phyloP scores from a whole-genome alignment of 2,329 filamentous ascomycete species.

The Xylariaceae sp. region DNA sequence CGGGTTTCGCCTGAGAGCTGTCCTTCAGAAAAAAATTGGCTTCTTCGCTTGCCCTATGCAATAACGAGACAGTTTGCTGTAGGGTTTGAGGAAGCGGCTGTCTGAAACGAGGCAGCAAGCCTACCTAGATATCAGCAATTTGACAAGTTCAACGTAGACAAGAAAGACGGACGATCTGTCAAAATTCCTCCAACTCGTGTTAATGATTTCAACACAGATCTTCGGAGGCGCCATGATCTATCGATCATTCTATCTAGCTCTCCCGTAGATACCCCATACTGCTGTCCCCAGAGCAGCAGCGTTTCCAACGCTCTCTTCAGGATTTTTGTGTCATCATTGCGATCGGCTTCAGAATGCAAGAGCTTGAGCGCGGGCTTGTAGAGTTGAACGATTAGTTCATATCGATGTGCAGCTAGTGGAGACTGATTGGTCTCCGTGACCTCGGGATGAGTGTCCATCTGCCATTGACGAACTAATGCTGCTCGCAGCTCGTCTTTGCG shows the following conservation, averaged over 20 bases:
- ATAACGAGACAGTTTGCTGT: background rate
- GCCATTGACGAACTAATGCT: background rate
- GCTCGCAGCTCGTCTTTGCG: too few relatives aligned
- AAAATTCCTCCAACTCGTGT: slow-evolving; percentile 1
- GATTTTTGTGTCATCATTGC: background rate
- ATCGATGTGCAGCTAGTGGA: background rate
- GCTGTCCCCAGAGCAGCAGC: slow-evolving; percentile 4
- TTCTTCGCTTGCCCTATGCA: slow-evolving; percentile 1
- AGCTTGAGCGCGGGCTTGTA: slow-evolving; percentile 1
- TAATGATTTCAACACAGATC: slow-evolving; percentile 1
- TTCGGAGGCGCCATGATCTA: slow-evolving; percentile 1
- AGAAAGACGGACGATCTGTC: slow-evolving; percentile 1
- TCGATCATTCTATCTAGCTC: slow-evolving; percentile 4
- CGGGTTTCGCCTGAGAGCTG: background rate
- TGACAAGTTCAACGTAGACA: background rate
- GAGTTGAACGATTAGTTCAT: slow-evolving; percentile 2
- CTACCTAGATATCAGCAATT: background rate
- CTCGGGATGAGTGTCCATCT: background rate
- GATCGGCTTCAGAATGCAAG: background rate
- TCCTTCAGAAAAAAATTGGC: background rate
- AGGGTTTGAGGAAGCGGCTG: background rate
- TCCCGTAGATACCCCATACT: background rate
- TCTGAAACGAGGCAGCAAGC: background rate
- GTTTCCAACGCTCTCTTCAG: slow-evolving; percentile 7
- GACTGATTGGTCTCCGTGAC: background rate